Percentiles rank a stretch among this genome's conserved stretches.
These are phyloP conservation scores for Aristolochia contorta DNA, from an alignment of 164 flowering plant species.

Conservation along the genomic window DNA sequence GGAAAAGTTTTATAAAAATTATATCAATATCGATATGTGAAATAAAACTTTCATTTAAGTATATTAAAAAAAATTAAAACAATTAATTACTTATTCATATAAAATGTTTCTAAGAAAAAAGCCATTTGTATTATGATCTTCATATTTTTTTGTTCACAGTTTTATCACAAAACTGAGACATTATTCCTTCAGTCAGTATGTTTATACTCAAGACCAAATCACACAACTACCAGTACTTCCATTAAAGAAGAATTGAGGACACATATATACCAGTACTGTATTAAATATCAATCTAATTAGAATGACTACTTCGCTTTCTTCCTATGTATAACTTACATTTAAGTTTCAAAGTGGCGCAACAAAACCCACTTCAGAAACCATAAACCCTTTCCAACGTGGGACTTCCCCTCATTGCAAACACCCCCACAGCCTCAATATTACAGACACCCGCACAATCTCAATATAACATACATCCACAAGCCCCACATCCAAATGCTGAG, in stretches of 20 bases:
- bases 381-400: neutral
- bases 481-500: neutral
- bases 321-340: neutral
- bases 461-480: neutral
- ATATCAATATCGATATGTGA: too few relatives aligned
- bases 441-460: neutral
- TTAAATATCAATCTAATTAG: neutral
- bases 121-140: too few relatives aligned
- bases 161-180: neutral
- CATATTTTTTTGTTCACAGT: too few relatives aligned
- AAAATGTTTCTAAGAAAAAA: too few relatives aligned
- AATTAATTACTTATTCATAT: too few relatives aligned
- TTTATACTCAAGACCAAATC: neutral
- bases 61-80: too few relatives aligned
- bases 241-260: too few relatives aligned
- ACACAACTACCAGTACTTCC: neutral
- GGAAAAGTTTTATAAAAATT: too few relatives aligned
- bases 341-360: neutral
- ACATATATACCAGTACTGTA: neutral
- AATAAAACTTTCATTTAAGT: too few relatives aligned
- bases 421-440: neutral
- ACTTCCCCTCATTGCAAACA: neutral
- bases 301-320: neutral
- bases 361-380: neutral
- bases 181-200: neutral